Base-by-base conservation (phyloP, 345 rosid genomes). In the Punica granatum region DNA sequence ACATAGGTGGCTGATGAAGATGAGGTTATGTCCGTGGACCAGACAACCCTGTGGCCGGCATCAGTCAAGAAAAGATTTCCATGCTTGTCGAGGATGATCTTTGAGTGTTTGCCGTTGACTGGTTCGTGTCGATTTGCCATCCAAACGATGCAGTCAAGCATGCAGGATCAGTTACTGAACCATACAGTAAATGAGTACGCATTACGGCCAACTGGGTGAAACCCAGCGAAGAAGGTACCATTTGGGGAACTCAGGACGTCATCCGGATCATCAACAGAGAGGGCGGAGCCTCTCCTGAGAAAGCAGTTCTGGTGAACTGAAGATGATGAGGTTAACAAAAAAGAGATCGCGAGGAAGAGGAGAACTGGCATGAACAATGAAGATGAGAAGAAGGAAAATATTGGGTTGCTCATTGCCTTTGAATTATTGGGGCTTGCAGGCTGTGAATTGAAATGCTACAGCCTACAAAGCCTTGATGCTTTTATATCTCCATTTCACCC, bases 41-140 rank as follows among this genome's bases (percentile, higher is more conserved):
- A 78, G 36, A 73, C 43, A 32, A 28, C 31, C 34, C 18, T 4
- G 15, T 28, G 9, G 18, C 43, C 73, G 0, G 73, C 80, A 39
- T 82, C 81, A 1, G 46, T 74, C 30, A 78, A 51, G 60, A 69
- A 23, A 15, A 76, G 70, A 11, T 68, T 31, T 15, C 74, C 77
- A 6, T 36, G 51, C 32, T 34, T 21, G 18, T 30, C 61, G 7
- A 78, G 10, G 21, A 68, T 33, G 4, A 78, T 60, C 66, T 56
- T 76, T 10, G 85, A 78, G 33, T 33, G 10, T 48, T 33, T 74
- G 19, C 80, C 85, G 9, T 71, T 71, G 0, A 76, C 80, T 0
- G 82, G 80, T 21, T 32, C 7, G 63, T 78, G 70, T 0, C 80
- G 70, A 74, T 78, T 75, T 3, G 80, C 81, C 74, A 68, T 69